Base-by-base conservation (phyloP, 768 basidiomycete species). In the Leccinum disarticulatum region DNA sequence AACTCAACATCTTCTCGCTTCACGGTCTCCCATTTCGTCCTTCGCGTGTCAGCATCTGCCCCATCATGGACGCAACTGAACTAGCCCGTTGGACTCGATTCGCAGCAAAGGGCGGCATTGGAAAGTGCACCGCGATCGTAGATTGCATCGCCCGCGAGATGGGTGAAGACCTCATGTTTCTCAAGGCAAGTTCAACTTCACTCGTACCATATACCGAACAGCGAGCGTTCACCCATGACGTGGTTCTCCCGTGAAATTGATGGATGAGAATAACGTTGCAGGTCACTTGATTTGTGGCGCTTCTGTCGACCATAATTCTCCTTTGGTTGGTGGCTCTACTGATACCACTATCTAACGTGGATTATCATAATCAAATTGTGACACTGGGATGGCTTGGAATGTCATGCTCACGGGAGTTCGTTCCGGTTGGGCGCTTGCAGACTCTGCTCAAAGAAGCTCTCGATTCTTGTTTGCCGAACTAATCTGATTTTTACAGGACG, bases 91-190 rank as follows among this genome's bases (percentile, higher is more conserved):
- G 92, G 92, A 88, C 87, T 10, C 80, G 92, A 43, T 93, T 94
- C 70, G 92, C 92, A 0, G 83, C 79, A 5, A 93, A 92, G 67
- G 92, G 92, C 0, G 92, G 92, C 15, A 91, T 94, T 55, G 92
- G 92, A 5, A 87, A 79, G 64, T 92, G 91, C 64, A 85, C 83
- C 1, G 92, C 92, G 4, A 58, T 80, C 27, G 79, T 81, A 55
- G 91, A 95, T 71, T 91, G 89, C 66, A 82, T 90, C 19, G 90
- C 90, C 2, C 84, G 91, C 70, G 79, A 80, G 41, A 71, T 81
- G 11, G 87, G 87, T 25, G 70, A 72, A 10, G 92, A 94, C 72
- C 79, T 95, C 49, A 95, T 95, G 92, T 93, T 95, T 70, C 73
- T 94, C 52, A 87, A 89, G 81, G 91, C 86, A 56, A 52, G 82